phyloP scores from a whole-genome alignment of 345 rosid genomes.

The Acer negundo region DNA sequence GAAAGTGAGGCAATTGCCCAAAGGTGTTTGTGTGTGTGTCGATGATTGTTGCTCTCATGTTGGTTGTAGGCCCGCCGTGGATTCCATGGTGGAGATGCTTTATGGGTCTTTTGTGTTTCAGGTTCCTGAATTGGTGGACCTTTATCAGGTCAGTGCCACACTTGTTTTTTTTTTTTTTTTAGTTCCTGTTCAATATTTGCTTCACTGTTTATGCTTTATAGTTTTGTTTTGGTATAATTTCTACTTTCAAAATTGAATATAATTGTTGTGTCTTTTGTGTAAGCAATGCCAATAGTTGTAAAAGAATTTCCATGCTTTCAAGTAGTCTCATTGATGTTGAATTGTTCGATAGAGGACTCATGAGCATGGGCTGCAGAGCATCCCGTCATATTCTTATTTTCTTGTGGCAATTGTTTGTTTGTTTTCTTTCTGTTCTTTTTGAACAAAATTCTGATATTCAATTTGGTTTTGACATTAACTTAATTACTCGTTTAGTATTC shows the following conservation, averaged over 20 bases:
- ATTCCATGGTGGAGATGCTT: constrained; percentile 67
- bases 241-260: not conserved
- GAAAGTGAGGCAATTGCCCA: constrained; percentile 52
- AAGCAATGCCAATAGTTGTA: not conserved
- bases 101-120: constrained; percentile 70
- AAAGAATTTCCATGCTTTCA: not conserved
- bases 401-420: not conserved
- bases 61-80: constrained; percentile 70
- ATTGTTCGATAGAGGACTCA: no score
- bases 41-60: constrained; percentile 71
- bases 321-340: not conserved
- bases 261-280: not conserved
- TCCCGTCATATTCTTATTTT: not conserved
- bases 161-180: not conserved
- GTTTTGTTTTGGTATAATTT: no score
- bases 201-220: not conserved
- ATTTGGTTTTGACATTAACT: not conserved
- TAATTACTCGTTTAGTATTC: not conserved
- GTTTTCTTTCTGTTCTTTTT: no score
- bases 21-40: constrained; percentile 54
- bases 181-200: not conserved
- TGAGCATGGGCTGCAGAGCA: not conserved
- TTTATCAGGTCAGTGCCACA: constrained; percentile 48
- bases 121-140: constrained; percentile 55
- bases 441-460: not conserved